Evolutionary conservation across 345 rosid genomes (phyloP).

Genomic region (Microthlaspi erraticum): DNA sequence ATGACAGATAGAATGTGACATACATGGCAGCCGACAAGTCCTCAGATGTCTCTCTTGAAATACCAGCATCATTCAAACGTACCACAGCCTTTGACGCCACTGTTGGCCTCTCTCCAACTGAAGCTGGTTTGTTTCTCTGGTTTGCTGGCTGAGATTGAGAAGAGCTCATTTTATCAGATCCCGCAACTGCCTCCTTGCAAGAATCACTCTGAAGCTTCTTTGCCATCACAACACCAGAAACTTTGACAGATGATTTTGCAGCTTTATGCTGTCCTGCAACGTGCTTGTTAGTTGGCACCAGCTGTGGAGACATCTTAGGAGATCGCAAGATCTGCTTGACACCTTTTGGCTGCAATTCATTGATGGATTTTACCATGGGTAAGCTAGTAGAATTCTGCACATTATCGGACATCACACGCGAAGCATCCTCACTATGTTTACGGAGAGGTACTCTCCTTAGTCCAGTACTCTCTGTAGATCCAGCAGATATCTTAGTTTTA

Average conservation of each 20-base stretch:
- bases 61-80: constrained; percentile 45
- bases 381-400: constrained; percentile 47
- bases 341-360: constrained; percentile 50
- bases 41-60: constrained; percentile 49
- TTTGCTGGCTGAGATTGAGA: constrained; percentile 53
- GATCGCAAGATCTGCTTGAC: constrained; percentile 53
- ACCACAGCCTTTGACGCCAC: constrained; percentile 57
- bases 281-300: constrained; percentile 45
- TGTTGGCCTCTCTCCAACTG: constrained; percentile 60
- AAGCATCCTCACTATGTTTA: constrained; percentile 44
- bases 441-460: constrained; percentile 49
- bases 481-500: constrained; percentile 45
- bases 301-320: constrained; percentile 63
- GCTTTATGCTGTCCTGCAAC: constrained; percentile 51
- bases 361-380: constrained; percentile 52
- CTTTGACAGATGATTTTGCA: constrained; percentile 51
- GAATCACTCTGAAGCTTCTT: constrained; percentile 61
- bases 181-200: constrained; percentile 49
- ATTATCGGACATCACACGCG: constrained; percentile 42
- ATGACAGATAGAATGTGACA: constrained; percentile 34
- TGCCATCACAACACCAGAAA: constrained; percentile 48
- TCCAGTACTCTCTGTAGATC: constrained; percentile 48
- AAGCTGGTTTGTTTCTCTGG: constrained; percentile 57
- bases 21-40: constrained; percentile 58
- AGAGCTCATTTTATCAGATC: constrained; percentile 49